Base-by-base conservation (phyloP, 2,329 filamentous ascomycete species). In the Trichoderma breve region DNA sequence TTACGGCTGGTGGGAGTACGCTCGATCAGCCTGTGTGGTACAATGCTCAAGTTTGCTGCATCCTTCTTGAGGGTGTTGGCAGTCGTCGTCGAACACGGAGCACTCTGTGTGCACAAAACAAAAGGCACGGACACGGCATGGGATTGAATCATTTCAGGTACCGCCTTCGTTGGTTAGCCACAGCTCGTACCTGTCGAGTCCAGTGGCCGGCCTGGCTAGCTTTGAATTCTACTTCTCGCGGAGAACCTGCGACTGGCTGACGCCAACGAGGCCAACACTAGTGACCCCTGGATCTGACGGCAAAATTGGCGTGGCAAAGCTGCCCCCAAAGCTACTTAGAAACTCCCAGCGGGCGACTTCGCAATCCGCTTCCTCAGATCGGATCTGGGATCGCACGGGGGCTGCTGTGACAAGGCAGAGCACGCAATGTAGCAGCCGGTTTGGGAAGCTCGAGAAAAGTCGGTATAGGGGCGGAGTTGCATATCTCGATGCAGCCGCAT, bases 321-420 rank as follows among this genome's bases (percentile, higher is more conserved):
- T 47, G 51, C 51, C 47, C 63, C 63, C 55, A 53, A 43, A n/a
- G 39, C 7, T n/a, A 39, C 51, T 15, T n/a, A 39, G 30, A 69
- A 11, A 60, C 55, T 69, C n/a, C 26, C 26, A 69, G 24, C 28
- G 28, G 26, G 66, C 55, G 36, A 47, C 55, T 61, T 67, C 51
- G 64, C 66, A 69, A 60, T 34, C 55, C 24, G 53, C 36, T 57
- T 39, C 51, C 66, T 61, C 55, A 60, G 55, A 69, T 69, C 66
- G 66, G 53, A 69, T 67, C 64, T 67, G 51, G 64, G 64, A 67
- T 67, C 64, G 64, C 64, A 58, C 34, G 51, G 51, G 32, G 47
- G 28, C 26, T 24, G 39, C 39, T 28, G 26, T 24, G 24, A n/a
- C 32, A 58, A 30, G 53, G 53, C 64, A 67, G 57, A 39, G 39